These are phyloP conservation scores for Pythium inflatum DNA, from an alignment of 352 stramenopile species.

Conservation along the genomic window DNA sequence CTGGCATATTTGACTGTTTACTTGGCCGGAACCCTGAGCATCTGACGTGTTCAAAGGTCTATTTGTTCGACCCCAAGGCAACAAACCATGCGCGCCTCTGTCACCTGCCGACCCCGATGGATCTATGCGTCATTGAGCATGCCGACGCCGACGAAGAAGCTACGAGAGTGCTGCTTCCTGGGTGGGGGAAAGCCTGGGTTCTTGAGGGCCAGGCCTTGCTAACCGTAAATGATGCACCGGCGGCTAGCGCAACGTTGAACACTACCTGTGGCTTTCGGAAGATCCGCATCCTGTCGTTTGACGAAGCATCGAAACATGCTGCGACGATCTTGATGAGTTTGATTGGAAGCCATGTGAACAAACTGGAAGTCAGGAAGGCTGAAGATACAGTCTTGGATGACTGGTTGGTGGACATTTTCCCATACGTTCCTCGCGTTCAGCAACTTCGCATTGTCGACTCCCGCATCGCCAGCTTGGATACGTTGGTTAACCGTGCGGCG, in stretches of 20 bases:
- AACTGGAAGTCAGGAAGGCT: background rate
- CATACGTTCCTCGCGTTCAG: background rate
- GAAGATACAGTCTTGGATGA: background rate
- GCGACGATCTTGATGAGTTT: background rate
- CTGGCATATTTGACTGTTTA: background rate
- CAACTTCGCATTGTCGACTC: background rate
- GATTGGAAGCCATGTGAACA: background rate
- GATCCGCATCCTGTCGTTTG: background rate
- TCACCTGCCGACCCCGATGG: background rate
- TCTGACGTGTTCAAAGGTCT: background rate
- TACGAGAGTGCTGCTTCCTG: background rate
- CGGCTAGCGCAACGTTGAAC: background rate
- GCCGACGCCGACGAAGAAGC: background rate
- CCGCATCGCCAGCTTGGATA: background rate
- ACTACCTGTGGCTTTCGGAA: background rate
- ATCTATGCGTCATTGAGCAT: background rate
- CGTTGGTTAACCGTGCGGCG: background rate
- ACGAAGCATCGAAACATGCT: background rate
- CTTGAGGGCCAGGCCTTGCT: no score
- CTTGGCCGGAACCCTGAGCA: background rate
- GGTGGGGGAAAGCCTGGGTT: background rate
- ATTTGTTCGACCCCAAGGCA: background rate
- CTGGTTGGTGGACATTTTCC: background rate
- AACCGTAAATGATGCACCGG: background rate
- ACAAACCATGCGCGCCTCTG: background rate